Evolutionary conservation across 345 rosid species (phyloP).

Genomic region (Brassica nigra): DNA sequence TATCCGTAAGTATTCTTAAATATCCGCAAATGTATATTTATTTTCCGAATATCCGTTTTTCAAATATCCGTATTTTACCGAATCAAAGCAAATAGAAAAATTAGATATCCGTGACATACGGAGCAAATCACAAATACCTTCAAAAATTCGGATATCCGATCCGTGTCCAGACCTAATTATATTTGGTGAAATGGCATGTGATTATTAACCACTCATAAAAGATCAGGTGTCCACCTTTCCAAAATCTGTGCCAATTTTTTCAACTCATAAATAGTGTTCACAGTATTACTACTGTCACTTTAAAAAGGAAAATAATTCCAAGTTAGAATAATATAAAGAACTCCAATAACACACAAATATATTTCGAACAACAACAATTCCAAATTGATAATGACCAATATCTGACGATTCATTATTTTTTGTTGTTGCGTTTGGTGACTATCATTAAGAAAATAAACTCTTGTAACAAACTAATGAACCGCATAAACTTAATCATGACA

Average conservation of each 20-base stretch:
- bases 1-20: too few species aligned
- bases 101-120: too few species aligned
- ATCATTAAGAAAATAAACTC: neutral
- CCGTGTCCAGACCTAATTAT: neutral
- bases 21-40: too few species aligned
- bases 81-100: too few species aligned
- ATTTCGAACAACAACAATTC: neutral
- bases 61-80: too few species aligned
- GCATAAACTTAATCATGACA: neutral
- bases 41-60: too few species aligned
- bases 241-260: conserved; percentile 29
- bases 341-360: neutral
- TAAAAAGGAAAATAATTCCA: neutral
- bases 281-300: conserved; percentile 25
- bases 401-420: conserved; percentile 4
- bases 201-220: conserved; percentile 29
- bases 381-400: conserved; percentile 3
- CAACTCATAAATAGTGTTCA: conserved; percentile 35
- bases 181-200: conserved; percentile 34
- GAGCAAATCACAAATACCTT: too few species aligned
- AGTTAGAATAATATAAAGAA: neutral
- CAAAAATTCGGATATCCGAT: too few species aligned
- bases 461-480: neutral
- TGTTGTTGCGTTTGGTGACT: neutral
- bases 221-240: conserved; percentile 22